Conservation (phyloP, 1,284 basidiomycete genomes). For the Anthracocystis walkeri region DNA sequence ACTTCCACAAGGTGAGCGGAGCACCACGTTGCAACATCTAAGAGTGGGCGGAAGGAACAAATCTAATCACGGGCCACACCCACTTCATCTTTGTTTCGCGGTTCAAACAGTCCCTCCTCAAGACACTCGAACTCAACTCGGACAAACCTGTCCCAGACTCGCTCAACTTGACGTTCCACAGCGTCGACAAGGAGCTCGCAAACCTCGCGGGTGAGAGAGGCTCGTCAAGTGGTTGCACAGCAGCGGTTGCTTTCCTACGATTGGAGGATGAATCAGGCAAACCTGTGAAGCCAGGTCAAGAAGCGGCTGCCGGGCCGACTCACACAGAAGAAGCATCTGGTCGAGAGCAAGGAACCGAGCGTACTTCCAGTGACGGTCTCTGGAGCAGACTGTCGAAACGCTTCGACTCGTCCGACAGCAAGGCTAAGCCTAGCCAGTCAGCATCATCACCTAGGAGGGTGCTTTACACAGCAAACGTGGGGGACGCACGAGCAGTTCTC, state of each 20-base stretch:
- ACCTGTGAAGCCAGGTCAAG: slow-evolving; percentile 45
- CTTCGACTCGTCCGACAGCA: slow-evolving; percentile 34
- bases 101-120: slow-evolving; percentile 68
- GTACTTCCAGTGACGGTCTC: slow-evolving; percentile 23
- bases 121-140: slow-evolving; percentile 71
- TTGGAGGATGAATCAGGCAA: slow-evolving; percentile 78
- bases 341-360: slow-evolving; percentile 8
- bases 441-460: slow-evolving; percentile 76
- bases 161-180: slow-evolving; percentile 92
- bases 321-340: slow-evolving; percentile 1
- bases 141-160: slow-evolving; percentile 82
- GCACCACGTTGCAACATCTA: background rate
- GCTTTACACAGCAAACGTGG: slow-evolving; percentile 95
- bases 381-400: slow-evolving; percentile 40
- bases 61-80: background rate
- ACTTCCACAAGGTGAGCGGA: slow-evolving; percentile 86
- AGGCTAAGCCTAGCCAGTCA: slow-evolving; percentile 9
- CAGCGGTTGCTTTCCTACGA: slow-evolving; percentile 96
- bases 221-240: slow-evolving; percentile 96
- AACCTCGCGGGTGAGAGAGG: slow-evolving; percentile 85
- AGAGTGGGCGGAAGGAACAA: background rate
- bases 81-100: background rate
- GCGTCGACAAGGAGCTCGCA: slow-evolving; percentile 85
- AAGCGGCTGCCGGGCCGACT: background rate
- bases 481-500: slow-evolving; percentile 88